Percentiles rank a stretch among this genome's conserved stretches.
Conservation (phyloP, 2,329 filamentous ascomycete species). For the Fusarium sp. region DNA sequence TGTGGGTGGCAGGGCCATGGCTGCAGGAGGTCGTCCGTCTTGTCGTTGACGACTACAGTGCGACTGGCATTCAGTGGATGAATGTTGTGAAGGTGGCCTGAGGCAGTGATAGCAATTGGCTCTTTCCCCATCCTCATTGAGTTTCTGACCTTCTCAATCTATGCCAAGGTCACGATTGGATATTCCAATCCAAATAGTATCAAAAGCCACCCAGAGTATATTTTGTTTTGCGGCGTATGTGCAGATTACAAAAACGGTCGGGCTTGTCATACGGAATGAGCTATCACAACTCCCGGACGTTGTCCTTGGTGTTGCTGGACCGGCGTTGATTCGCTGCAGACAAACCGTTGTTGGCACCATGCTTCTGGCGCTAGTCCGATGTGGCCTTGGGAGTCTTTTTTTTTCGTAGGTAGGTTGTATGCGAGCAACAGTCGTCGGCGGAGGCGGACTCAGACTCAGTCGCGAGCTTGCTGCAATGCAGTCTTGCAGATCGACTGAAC, state of each 20-base stretch:
- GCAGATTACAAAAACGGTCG: neutral
- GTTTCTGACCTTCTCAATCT: slow-evolving; percentile 1
- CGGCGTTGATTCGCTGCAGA: neutral
- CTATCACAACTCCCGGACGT: slow-evolving; percentile 1
- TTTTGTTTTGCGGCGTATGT: neutral
- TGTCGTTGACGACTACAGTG: neutral
- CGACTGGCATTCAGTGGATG: neutral
- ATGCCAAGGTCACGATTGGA: neutral
- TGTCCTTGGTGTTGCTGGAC: neutral
- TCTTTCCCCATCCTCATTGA: neutral
- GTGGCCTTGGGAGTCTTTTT: neutral
- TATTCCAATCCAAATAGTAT: neutral
- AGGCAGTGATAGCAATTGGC: neutral
- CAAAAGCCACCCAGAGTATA: slow-evolving; percentile 6
- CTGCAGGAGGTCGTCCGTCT: neutral
- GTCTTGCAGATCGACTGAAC: neutral
- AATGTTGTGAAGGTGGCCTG: neutral
- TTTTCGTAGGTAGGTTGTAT: neutral
- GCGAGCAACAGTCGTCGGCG: neutral
- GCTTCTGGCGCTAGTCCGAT: slow-evolving; percentile 6
- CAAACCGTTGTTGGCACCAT: slow-evolving; percentile 18
- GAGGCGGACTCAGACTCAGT: neutral
- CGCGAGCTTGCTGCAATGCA: neutral
- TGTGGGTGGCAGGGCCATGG: slow-evolving; percentile 1
- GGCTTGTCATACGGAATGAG: neutral